These are phyloP conservation scores for Trametes polyzona DNA, from an alignment of 1,284 basidiomycete species.

Conservation along the genomic window DNA sequence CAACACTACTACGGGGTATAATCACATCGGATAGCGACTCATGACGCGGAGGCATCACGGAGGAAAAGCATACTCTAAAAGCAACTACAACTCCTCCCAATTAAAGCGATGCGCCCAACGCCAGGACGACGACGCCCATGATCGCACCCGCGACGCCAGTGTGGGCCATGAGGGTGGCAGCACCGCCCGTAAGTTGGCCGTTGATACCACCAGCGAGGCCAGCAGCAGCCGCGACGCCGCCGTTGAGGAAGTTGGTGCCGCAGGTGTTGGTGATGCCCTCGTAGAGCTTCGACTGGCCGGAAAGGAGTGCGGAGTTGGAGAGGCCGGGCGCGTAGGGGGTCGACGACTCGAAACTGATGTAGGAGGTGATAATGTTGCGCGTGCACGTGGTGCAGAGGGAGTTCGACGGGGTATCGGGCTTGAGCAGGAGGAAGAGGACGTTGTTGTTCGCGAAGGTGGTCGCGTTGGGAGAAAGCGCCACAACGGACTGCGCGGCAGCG, in stretches of 20 bases:
- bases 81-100: conserved; percentile 7
- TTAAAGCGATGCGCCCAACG: conserved; percentile 22
- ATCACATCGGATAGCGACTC: conserved; percentile 22
- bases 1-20: conserved; percentile 26
- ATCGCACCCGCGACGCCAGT: conserved; percentile 26
- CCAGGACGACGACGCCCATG: conserved; percentile 29
- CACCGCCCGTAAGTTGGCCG: conserved; percentile 24
- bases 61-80: conserved; percentile 21
- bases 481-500: conserved; percentile 31
- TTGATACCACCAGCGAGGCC: conserved; percentile 48
- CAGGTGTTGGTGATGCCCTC: conserved; percentile 59
- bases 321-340: conserved; percentile 79
- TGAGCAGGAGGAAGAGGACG: conserved; percentile 82
- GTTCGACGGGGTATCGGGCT: conserved; percentile 49
- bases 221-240: conserved; percentile 70
- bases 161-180: conserved; percentile 31
- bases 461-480: conserved; percentile 61
- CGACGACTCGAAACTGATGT: conserved; percentile 74
- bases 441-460: conserved; percentile 66
- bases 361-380: conserved; percentile 71
- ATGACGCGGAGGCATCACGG: conserved; percentile 11
- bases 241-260: conserved; percentile 63
- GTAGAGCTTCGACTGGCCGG: conserved; percentile 71
- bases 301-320: conserved; percentile 62
- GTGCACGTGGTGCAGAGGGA: conserved; percentile 84